Evolutionary conservation across 2,329 filamentous ascomycete species (phyloP), one percentile per base, ranked within the genome.

Genomic region (Geoglossum cookeanum): DNA sequence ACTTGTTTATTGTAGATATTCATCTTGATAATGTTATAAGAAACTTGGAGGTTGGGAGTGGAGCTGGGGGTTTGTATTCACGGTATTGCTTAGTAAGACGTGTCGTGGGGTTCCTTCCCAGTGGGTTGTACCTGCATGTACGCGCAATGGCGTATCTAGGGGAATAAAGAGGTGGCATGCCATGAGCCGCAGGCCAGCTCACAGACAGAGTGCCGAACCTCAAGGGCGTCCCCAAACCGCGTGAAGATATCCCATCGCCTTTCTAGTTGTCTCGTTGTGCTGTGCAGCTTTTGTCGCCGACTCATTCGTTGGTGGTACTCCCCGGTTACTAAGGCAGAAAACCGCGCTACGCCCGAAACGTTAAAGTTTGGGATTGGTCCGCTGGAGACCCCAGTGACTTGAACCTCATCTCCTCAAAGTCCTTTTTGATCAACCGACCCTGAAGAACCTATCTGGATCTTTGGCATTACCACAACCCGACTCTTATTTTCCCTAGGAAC

Each of bases 401-500:
- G 30, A 53, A 53, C 29, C 49, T 35, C 48, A 51, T 53, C 30
- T 35, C 49, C 27, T 27, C 49, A 13, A n/a, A 53, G 22, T 53
- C 49, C 49, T 37, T 53, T 35, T 55, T 42, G 33, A 48, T 58
- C n/a, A 32, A 42, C 30, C 45, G 22, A 55, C 58, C 35, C 42
- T 44, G 49, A 55, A 56, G 48, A 47, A 8, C 53, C 54, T 55
- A 33, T 45, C 45, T 32, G 51, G 29, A 51, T 45, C 42, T 47
- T 65, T 67, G 68, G 68, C 70, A 72, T 70, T 72, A 73, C 73
- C 74, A 22, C 22, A 35, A 35, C 30, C 49, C 49, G 30, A 53
- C 17, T 53, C 37, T 35, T 22, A 37, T 35, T 35, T 32, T 53
- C 49, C 17, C 49, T 37, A 37, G n/a, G 72, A 72, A 72, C 69